Base-by-base conservation (phyloP, 768 basidiomycete species). In the Cystobasidium ongulense region DNA sequence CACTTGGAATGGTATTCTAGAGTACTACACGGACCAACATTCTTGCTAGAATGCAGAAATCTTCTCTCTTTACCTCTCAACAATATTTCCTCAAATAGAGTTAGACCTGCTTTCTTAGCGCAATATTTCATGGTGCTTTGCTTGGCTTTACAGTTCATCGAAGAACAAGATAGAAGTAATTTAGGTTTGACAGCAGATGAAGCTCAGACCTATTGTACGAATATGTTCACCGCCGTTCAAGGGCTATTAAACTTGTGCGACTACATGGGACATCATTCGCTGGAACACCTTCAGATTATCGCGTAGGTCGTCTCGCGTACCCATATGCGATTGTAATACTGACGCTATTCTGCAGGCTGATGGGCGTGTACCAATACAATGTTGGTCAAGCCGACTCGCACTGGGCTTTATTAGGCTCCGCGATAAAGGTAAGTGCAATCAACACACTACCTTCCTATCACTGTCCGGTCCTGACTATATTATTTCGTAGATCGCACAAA, bases 341-440 rank as follows among this genome's bases (percentile, higher is more conserved):
- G 23, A 65, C 23, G 7, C 43, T 38, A 43, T 3, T 35, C 39
- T 53, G 27, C 43, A n/a, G 41, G 21, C 43, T 75, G 11, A 71
- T 64, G 70, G 70, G 74, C 54, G 54, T 54, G 4, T 75, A 75
- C 35, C 70, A 72, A 39, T 75, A 75, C 62, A 65, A 72, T 33
- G 70, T 75, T n/a, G 74, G 62, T 18, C 36, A 57, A 27, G 74
- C 74, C 10, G 74, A 75, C 35, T 61, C 70, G 7, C 74, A 75
- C 38, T 72, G 68, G 68, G 53, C 59, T 21, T 53, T 75, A 0
- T 50, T 72, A 11, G 74, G 74, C 0, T 50, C 59, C 1, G 74
- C 61, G 1, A 52, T 75, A 23, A 75, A 75, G 52, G 53, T 64
- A 4, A 64, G 63, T 18, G 18, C 18, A 25, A 7, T 39, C 23